Evolutionary conservation across 257 asterid species (phyloP).

Genomic region (Thymus mandschuricus): DNA sequence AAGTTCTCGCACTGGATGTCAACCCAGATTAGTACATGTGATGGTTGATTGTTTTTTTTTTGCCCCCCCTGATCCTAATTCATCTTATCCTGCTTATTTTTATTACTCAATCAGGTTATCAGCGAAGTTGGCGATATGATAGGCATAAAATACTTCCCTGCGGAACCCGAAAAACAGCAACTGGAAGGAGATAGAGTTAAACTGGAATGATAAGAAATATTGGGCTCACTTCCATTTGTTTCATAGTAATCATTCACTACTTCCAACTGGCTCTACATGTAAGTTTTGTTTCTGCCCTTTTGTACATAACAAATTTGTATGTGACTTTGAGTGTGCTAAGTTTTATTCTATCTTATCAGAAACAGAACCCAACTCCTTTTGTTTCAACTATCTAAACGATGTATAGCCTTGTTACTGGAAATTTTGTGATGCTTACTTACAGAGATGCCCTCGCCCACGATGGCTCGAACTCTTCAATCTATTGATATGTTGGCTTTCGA

Average conservation of each 20-base stretch:
- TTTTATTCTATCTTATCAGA: constrained; percentile 15
- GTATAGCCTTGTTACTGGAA: constrained; percentile 22
- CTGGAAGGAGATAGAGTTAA: constrained; percentile 66
- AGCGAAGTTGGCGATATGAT: constrained; percentile 79
- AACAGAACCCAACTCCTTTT: constrained; percentile 11
- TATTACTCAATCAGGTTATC: constrained; percentile 54
- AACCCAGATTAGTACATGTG: not conserved
- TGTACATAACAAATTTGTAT: constrained; percentile 26
- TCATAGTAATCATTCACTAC: not conserved
- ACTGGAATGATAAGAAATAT: constrained; percentile 51
- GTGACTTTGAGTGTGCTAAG: constrained; percentile 10
- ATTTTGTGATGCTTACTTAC: not conserved
- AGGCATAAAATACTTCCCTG: constrained; percentile 87
- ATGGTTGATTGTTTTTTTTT: not conserved
- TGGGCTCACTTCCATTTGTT: not conserved
- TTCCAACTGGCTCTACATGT: constrained; percentile 12
- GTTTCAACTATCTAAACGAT: not conserved
- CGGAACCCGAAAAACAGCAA: constrained; percentile 78
- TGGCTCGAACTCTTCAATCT: no score
- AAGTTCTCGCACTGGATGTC: not conserved
- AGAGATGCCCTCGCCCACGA: no score
- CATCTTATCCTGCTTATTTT: no score
- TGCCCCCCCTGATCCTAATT: not conserved
- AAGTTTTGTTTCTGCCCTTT: constrained; percentile 18
- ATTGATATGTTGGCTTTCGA: no score